A percentile compares a stretch with the other conserved stretches of the same genome.
Conservation (phyloP, 2,329 filamentous ascomycete genomes). For the Neodidymelliopsis sp. region DNA sequence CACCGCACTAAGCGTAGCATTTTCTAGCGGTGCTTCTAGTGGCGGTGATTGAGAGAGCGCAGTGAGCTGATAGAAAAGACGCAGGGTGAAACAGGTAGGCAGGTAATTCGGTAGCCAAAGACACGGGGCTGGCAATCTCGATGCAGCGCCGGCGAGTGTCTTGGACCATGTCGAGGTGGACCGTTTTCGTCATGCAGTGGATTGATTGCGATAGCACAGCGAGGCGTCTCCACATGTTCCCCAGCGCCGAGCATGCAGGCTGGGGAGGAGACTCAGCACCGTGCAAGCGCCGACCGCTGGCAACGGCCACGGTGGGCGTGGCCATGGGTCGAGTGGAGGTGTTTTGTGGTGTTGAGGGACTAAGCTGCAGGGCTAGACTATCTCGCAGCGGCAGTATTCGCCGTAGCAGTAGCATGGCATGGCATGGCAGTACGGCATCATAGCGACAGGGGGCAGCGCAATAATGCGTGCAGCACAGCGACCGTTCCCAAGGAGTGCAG, state of each 20-base stretch:
- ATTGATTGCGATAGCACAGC: constrained; percentile 5
- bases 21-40: constrained; percentile 11
- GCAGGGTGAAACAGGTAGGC: no score
- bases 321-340: constrained; percentile 22
- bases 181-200: constrained; percentile 12
- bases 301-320: constrained; percentile 14
- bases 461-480: constrained; percentile 5
- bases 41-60: constrained; percentile 4
- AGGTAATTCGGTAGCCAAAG: no score
- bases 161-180: neutral
- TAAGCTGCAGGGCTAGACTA: constrained; percentile 28
- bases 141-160: constrained; percentile 4
- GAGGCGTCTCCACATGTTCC: constrained; percentile 22
- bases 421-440: no score
- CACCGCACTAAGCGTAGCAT: constrained; percentile 11
- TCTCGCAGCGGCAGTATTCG: no score
- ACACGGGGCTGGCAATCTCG: constrained; percentile 1
- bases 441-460: neutral
- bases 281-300: constrained; percentile 3
- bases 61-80: no score
- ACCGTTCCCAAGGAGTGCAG: no score
- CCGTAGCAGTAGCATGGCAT: no score
- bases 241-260: constrained; percentile 11
- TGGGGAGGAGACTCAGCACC: constrained; percentile 1
- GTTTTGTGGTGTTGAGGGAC: constrained; percentile 38